Evolutionary conservation across 2,329 filamentous ascomycete genomes (phyloP).

Genomic region (Neophaeococcomyces aloes): DNA sequence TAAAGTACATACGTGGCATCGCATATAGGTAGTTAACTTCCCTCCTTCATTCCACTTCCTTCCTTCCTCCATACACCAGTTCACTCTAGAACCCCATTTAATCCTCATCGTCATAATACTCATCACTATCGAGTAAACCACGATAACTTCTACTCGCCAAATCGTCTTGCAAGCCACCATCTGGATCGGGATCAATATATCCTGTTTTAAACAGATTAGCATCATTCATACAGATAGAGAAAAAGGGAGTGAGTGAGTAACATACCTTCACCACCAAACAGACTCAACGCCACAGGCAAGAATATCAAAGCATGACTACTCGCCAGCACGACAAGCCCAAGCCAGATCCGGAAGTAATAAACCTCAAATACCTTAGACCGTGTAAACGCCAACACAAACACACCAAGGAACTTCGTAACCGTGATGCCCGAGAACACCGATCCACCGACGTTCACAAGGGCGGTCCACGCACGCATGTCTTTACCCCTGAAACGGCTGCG

Average conservation of each 20-base stretch:
- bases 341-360: slow-evolving; percentile 97
- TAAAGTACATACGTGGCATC: no score
- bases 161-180: slow-evolving; percentile 83
- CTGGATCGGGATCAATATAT: slow-evolving; percentile 76
- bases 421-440: slow-evolving; percentile 96
- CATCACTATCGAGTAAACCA: slow-evolving; percentile 66
- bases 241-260: no score
- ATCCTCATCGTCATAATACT: slow-evolving; percentile 62
- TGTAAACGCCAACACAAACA: slow-evolving; percentile 86
- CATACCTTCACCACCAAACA: slow-evolving; percentile 78
- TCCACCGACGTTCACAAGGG: slow-evolving; percentile 85
- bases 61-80: no score
- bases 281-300: slow-evolving; percentile 75
- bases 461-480: slow-evolving; percentile 82
- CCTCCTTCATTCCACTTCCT: no score
- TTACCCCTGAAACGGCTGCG: slow-evolving; percentile 67
- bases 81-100: no score
- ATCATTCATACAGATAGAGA: no score
- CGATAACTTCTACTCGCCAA: slow-evolving; percentile 68
- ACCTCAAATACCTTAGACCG: slow-evolving; percentile 98
- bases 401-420: slow-evolving; percentile 85
- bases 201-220: no score
- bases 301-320: slow-evolving; percentile 83
- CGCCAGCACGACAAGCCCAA: slow-evolving; percentile 81
- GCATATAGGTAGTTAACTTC: no score